These are phyloP conservation scores for Lasiodiplodia sp. DNA, from an alignment of 2,329 filamentous ascomycete genomes.

Conservation along the genomic window DNA sequence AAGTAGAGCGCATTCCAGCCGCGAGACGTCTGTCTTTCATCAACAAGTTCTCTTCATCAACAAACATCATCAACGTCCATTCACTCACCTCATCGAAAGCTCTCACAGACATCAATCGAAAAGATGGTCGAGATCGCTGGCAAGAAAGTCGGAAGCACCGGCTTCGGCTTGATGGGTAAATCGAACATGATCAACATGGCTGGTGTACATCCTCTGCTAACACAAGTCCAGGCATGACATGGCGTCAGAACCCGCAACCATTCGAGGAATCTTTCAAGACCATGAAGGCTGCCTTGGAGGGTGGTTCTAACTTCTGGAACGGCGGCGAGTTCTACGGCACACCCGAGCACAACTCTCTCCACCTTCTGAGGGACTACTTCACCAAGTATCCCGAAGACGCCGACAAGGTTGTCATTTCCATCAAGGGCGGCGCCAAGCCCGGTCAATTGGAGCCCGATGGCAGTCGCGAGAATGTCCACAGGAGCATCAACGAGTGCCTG, in stretches of 20 bases:
- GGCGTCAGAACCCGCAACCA: slow-evolving; percentile 49
- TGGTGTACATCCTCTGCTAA: background rate
- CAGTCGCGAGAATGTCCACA: slow-evolving; percentile 48
- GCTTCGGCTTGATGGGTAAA: slow-evolving; percentile 58
- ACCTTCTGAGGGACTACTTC: slow-evolving; percentile 60
- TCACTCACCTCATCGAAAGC: background rate
- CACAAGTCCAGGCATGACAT: slow-evolving; percentile 52
- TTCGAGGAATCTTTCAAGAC: slow-evolving; percentile 51
- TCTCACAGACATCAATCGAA: background rate
- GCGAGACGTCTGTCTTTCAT: background rate
- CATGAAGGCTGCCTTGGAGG: slow-evolving; percentile 52
- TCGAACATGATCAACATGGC: background rate
- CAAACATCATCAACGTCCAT: background rate
- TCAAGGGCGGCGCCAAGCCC: slow-evolving; percentile 56
- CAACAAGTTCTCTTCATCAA: background rate
- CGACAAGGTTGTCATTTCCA: slow-evolving; percentile 58
- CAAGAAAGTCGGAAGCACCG: slow-evolving; percentile 50
- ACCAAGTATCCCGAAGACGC: slow-evolving; percentile 59
- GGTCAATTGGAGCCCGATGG: slow-evolving; percentile 50
- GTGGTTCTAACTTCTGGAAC: slow-evolving; percentile 59
- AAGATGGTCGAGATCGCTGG: slow-evolving; percentile 45
- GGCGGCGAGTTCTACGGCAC: slow-evolving; percentile 59
- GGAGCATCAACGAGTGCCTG: slow-evolving; percentile 57
- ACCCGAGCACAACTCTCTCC: slow-evolving; percentile 55
- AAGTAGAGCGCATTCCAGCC: background rate